Percentiles rank a stretch among this genome's conserved stretches.
Conservation (phyloP, 1,284 basidiomycete genomes). For the Ceratobasidium sp. region DNA sequence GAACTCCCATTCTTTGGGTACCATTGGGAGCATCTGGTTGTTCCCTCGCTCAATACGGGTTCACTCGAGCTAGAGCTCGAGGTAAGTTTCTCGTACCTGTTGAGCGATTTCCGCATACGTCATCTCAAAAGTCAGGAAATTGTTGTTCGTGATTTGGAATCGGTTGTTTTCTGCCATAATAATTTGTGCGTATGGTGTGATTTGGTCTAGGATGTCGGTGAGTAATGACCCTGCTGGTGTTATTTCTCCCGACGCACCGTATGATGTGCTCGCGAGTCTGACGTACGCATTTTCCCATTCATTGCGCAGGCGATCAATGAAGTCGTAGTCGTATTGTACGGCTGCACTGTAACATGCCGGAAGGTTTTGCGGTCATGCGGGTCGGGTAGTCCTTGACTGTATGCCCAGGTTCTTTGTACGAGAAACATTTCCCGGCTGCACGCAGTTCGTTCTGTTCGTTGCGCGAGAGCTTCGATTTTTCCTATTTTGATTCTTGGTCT, state of each 20-base stretch:
- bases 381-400: conserved; percentile 42
- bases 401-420: conserved; percentile 41
- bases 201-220: neutral
- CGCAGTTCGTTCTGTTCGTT: conserved; percentile 34
- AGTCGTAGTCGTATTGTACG: neutral
- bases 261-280: conserved; percentile 9
- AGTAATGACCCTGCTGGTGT: neutral
- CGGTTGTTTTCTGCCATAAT: neutral
- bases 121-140: neutral
- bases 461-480: neutral
- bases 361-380: conserved; percentile 3
- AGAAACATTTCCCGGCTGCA: conserved; percentile 43
- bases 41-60: conserved; percentile 32
- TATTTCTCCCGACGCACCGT: neutral
- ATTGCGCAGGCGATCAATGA: neutral
- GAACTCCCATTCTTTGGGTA: neutral
- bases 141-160: neutral
- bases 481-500: too few relatives aligned
- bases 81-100: neutral
- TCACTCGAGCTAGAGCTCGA: neutral
- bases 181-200: neutral
- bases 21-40: conserved; percentile 44
- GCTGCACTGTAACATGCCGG: conserved; percentile 2
- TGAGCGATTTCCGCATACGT: neutral
- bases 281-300: neutral